phyloP scores from a whole-genome alignment of 176 grass and related monocot species.

The Carex kokanica region DNA sequence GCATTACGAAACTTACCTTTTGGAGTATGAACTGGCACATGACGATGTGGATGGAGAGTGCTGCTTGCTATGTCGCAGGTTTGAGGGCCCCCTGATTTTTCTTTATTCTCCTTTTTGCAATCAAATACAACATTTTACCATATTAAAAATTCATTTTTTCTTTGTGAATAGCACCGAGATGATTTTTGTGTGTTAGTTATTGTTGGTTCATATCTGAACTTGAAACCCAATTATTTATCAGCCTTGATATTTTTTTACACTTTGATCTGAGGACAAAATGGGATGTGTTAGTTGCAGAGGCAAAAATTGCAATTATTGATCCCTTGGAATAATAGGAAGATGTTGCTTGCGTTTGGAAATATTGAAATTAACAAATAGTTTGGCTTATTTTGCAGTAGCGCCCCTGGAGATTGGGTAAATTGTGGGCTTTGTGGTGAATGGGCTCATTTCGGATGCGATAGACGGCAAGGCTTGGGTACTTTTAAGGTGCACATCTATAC shows the following conservation, averaged over 20 bases:
- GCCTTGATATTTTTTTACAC: neutral
- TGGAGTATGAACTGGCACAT: constrained; percentile 76
- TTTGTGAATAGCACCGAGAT: neutral
- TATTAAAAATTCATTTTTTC: neutral
- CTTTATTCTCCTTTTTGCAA: neutral
- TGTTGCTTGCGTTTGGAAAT: neutral
- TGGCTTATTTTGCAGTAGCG: constrained; percentile 43
- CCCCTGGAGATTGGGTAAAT: constrained; percentile 67
- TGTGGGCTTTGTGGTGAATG: constrained; percentile 71
- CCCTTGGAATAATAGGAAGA: neutral
- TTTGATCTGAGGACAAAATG: neutral
- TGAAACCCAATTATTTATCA: neutral
- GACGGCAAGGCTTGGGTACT: constrained; percentile 54
- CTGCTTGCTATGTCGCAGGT: constrained; percentile 70
- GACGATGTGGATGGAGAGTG: constrained; percentile 63
- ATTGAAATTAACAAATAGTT: constrained; percentile 2
- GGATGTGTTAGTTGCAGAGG: neutral
- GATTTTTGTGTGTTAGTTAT: neutral
- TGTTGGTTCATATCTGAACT: neutral
- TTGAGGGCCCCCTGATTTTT: constrained; percentile 9
- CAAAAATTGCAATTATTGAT: neutral
- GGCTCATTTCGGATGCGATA: constrained; percentile 79
- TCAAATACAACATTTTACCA: neutral
- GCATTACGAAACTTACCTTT: constrained; percentile 71
- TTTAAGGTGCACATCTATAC: constrained; percentile 49